phyloP scores from a whole-genome alignment of 2,329 filamentous ascomycete genomes.

The Monosporascus sp. region DNA sequence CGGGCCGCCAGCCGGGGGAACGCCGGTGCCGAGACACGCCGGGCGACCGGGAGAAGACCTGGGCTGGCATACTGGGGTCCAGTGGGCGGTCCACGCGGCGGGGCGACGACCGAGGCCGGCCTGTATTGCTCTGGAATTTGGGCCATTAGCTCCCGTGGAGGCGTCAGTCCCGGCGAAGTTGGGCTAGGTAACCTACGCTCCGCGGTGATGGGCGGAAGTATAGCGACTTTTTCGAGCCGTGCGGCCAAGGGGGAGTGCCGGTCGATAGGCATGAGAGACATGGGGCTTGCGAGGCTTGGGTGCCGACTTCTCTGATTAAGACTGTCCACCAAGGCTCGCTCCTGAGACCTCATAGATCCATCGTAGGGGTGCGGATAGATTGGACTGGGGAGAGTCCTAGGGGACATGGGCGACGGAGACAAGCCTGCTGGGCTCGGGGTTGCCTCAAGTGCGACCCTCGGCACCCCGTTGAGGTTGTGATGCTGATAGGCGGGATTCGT shows the following conservation, averaged over 20 bases:
- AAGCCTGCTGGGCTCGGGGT: constrained; percentile 19
- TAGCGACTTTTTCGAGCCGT: constrained; percentile 21
- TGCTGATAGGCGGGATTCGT: constrained; percentile 15
- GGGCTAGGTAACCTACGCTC: constrained; percentile 5
- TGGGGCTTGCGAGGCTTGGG: constrained; percentile 13
- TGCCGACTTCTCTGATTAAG: constrained; percentile 24
- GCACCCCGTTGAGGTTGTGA: constrained; percentile 18
- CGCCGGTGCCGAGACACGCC: constrained; percentile 1
- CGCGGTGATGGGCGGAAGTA: constrained; percentile 15
- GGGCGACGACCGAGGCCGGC: too few relatives aligned
- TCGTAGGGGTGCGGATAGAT: constrained; percentile 30
- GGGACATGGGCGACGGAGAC: constrained; percentile 26
- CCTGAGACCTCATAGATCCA: constrained; percentile 30
- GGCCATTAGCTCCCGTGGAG: background rate
- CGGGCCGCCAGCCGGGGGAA: constrained; percentile 5
- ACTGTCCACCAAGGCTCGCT: constrained; percentile 30
- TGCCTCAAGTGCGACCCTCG: constrained; percentile 17
- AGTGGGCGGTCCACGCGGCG: too few relatives aligned
- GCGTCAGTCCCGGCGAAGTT: constrained; percentile 2
- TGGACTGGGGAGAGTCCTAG: constrained; percentile 29
- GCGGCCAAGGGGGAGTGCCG: constrained; percentile 24
- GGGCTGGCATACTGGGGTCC: background rate
- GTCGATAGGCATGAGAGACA: constrained; percentile 22
- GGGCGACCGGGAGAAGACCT: background rate
- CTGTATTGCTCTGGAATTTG: too few relatives aligned